These are phyloP conservation scores for Penicillium sp. DNA, from an alignment of 2,329 filamentous ascomycete genomes.

Conservation along the genomic window DNA sequence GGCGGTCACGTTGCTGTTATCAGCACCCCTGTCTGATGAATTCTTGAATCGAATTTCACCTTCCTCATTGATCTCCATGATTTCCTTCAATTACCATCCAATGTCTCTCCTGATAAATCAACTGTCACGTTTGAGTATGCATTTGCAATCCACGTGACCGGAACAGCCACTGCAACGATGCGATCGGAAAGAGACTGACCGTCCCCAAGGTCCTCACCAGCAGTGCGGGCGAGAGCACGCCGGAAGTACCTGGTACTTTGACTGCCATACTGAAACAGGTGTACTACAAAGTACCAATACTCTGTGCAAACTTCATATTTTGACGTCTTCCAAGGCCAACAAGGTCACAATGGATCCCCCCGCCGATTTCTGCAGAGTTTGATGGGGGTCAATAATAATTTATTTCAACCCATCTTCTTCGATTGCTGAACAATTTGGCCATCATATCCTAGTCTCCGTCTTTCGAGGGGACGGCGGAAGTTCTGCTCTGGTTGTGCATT, in stretches of 20 bases:
- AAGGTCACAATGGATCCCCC: conserved; percentile 35
- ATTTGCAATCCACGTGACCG: conserved; percentile 17
- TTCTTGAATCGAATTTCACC: neutral
- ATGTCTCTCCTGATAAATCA: neutral
- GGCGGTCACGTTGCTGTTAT: conserved; percentile 11
- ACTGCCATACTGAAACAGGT: neutral
- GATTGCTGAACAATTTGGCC: neutral
- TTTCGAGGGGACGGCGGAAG: neutral
- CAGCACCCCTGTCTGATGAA: neutral
- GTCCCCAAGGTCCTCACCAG: conserved; percentile 38
- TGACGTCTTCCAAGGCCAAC: conserved; percentile 30
- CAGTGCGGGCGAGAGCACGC: neutral
- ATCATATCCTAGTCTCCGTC: neutral
- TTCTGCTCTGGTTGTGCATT: neutral
- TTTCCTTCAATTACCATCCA: neutral
- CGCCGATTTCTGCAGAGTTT: conserved; percentile 21
- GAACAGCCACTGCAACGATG: conserved; percentile 15
- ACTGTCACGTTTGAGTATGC: neutral
- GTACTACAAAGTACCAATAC: conserved; percentile 17
- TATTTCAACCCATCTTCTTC: neutral
- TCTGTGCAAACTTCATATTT: conserved; percentile 1
- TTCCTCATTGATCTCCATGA: neutral
- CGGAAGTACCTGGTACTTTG: conserved; percentile 18
- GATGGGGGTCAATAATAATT: conserved; percentile 3
- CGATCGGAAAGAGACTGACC: conserved; percentile 18